Base-by-base conservation (phyloP, 1,139 yeast species). In the Yamadazyma dushanensis region DNA sequence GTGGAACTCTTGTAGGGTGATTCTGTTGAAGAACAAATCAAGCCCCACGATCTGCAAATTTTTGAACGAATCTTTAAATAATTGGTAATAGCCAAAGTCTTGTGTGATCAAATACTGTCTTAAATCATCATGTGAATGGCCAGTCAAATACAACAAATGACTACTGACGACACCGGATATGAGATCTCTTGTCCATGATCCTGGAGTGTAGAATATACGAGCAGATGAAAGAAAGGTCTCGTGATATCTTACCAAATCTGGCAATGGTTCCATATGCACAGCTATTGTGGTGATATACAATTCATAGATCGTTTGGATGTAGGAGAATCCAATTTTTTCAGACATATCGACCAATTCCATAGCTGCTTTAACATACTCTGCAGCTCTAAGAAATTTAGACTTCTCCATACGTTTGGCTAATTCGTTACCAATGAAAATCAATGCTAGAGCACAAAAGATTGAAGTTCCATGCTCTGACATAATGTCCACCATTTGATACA, bases 211-310 rank as follows among this genome's bases (percentile, higher is more conserved):
- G 39, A 47, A 46, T 8, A 53, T 39, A 38, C 48, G 44, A 13
- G 51, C 37, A 7, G 56, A 44, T 6, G 50, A 37, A 10, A 59
- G 43, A 34, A 50, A 59, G 4, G 54, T 36, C 31, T 63, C 67
- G 37, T 55, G 56, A 32, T 59, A 58, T 32, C 62, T 61, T 32
- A 65, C 43, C 4, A 76, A 56, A 23, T 62, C 66, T 3, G 57
- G 50, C 26, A 64, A 39, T 2, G 80, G 74, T 36, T 74, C 78
- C 31, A 70, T 54, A 38, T 60, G 68, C 5, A 62, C 55, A 2
- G 78, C 81, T 41, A 74, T 46, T 0, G 73, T 57, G 14, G 63
- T 48, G 21, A 72, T 60, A 43, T 75, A 76, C 27, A 61, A 48
- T 43, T 72, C 74, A 42, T 73, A 73, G 11, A 73, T 63, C 21